Evolutionary conservation across 2,329 filamentous ascomycete genomes (phyloP), one percentile per base, ranked within the genome.

Genomic region (Aspergillus fischeri): DNA sequence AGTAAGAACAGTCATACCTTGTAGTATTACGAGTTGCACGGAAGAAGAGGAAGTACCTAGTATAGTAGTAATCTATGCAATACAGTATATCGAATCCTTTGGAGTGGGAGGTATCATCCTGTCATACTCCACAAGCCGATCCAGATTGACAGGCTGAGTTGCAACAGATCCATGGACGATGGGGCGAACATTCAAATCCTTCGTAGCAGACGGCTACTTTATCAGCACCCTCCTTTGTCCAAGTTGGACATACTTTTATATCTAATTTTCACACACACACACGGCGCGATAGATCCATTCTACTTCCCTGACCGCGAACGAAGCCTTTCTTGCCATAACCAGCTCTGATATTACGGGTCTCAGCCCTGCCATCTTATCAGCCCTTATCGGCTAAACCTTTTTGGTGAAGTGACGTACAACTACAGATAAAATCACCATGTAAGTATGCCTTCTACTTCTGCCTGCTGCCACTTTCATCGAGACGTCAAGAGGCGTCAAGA

Each of bases 131-230:
- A 60, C 59, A 24, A 52, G 49, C 59, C 49, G 56, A 59, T 35
- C 52, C 57, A 54, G 35, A 50, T 14, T 24, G 32, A 38, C 11
- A 44, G 55, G 24, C 55, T 57, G 56, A 62, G 55, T 61, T 63
- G 67, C 63, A 70, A 71, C 67, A 63, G 60, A 67, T 60, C 62
- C 65, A 60, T 63, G 62, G 60, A 54, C 48, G 53, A 54, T 53
- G 47, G 54, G 47, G 57, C 53, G n/a, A 29, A 47, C 56, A 51
- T 48, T 49, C 11, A 51, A 27, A 27, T 42, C 32, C n/a, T 10
- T 24, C n/a, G 17, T 38, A 17, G 14, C 32, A 38, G 14, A 38
- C 14, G 21, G 42, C 42, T 10, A 20, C 41, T 44, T 17, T 38
- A 38, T 38, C 32, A 38, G 32, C 32, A 38, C 14, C 21, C 44